Percentiles rank a stretch among this genome's conserved stretches.
These are phyloP conservation scores for Eremochloa ophiuroides DNA, from an alignment of 176 grass and related monocot species.

Conservation along the genomic window DNA sequence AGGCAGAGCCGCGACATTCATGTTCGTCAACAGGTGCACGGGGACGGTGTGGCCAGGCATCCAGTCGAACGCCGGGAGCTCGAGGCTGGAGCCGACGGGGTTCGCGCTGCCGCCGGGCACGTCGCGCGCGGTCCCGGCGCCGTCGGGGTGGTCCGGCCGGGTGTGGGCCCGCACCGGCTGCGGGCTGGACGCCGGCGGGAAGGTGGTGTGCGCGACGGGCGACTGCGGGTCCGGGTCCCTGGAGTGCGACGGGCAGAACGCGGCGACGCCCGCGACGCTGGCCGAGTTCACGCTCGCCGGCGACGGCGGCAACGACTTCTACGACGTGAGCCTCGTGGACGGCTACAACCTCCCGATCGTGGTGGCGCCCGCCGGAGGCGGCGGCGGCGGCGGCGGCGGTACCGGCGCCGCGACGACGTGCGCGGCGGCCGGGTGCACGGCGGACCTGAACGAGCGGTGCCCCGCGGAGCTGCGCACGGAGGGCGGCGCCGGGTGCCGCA, in stretches of 20 bases:
- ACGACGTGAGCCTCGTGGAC: constrained; percentile 97
- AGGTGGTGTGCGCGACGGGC: constrained; percentile 59
- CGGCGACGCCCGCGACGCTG: constrained; percentile 62
- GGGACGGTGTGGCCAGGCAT: constrained; percentile 74
- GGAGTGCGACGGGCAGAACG: constrained; percentile 64
- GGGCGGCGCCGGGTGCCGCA: constrained; percentile 75
- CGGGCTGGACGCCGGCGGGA: constrained; percentile 33
- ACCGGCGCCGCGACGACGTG: constrained; percentile 31
- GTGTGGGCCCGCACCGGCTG: constrained; percentile 83
- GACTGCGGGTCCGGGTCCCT: constrained; percentile 78
- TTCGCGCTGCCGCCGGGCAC: constrained; percentile 58
- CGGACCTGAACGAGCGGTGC: constrained; percentile 75
- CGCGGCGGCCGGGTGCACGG: constrained; percentile 60
- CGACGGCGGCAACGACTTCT: constrained; percentile 61
- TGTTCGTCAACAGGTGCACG: constrained; percentile 73
- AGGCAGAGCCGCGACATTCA: constrained; percentile 56
- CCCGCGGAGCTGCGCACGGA: constrained; percentile 60
- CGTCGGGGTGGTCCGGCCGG: constrained; percentile 73
- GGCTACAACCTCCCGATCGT: constrained; percentile 84
- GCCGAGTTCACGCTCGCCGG: constrained; percentile 83
- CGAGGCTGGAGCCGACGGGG: constrained; percentile 57
- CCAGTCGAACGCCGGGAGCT: constrained; percentile 67
- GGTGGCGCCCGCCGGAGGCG: constrained; percentile 46
- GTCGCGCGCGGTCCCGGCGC: constrained; percentile 47
- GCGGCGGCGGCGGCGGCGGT: neutral